Evolutionary conservation across 2,329 filamentous ascomycete genomes (phyloP), one percentile per base, ranked within the genome.

Genomic region (Tolypocladium pustulatum): DNA sequence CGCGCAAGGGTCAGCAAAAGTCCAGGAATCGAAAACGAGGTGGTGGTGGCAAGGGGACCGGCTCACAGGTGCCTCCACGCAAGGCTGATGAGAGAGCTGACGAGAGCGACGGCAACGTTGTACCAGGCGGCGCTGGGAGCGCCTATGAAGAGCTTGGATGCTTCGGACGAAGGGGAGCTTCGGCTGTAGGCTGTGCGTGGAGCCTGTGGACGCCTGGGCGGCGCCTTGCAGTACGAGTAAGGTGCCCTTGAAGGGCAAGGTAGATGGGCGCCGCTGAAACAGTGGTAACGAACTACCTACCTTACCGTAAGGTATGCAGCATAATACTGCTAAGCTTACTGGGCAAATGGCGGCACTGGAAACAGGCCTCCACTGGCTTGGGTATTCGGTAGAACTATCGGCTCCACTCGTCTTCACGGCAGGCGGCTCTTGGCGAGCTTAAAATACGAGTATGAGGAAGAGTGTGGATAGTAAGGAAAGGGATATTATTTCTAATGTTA

Each of bases 81-180:
- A n/a, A 4, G 30, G 20, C 49, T 8, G 9, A 22, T 52, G 49
- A 22, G 30, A 22, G 30, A 20, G 30, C 27, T 22, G 49, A 52
- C 20, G 49, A 34, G 49, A 8, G 30, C 30, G 49, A 36, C 32
- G 10, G 49, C 49, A 53, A 53, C 49, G 49, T 53, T 53, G 49
- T 52, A 22, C 49, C 49, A n/a, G n/a, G n/a, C n/a, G n/a, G 53
- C 34, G 17, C 10, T 22, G 20, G 53, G 8, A 20, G 53, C 8
- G 25, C 34, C 22, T 20, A 40, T n/a, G 30, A 25, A 10, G 36
- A 15, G 53, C 34, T 25, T 27, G 7, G 36, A 40, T 17, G n/a
- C 36, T 55, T 55, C 54, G 54, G 54, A 41, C 54, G 54, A 55
- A 55, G n/a, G 54, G 54, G 54, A 55, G 53, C 53, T 41, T 55